phyloP scores from a whole-genome alignment of 192 early-diverging fungal genomes.

The Coemansia sp. region DNA sequence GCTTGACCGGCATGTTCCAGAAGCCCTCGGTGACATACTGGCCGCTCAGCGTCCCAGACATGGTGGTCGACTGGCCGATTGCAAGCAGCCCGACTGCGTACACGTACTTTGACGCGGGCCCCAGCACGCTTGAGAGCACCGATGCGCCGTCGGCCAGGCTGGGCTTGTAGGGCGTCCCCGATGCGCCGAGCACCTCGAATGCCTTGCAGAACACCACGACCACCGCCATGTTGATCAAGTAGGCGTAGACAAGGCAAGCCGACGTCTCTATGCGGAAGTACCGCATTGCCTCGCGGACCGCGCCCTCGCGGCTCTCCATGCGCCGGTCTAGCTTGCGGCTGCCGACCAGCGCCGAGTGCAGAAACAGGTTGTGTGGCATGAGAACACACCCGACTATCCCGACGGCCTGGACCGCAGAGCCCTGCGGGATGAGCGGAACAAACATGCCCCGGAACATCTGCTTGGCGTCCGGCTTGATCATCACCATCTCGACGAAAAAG shows the following conservation, averaged over 20 bases:
- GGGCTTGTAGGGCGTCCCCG: constrained; percentile 39
- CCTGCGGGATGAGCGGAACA: constrained; percentile 61
- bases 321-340: constrained; percentile 60
- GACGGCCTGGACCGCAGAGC: constrained; percentile 65
- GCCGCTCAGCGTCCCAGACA: constrained; percentile 89
- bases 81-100: constrained; percentile 84
- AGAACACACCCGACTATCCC: constrained; percentile 70
- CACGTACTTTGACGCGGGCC: constrained; percentile 65
- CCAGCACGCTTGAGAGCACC: constrained; percentile 65
- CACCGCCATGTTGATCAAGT: constrained; percentile 73
- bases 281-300: constrained; percentile 70
- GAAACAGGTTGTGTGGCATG: constrained; percentile 92
- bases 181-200: constrained; percentile 60
- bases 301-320: constrained; percentile 54
- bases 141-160: constrained; percentile 56
- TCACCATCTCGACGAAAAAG: constrained; percentile 76
- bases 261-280: constrained; percentile 70
- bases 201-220: constrained; percentile 69
- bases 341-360: constrained; percentile 83
- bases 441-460: constrained; percentile 64
- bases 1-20: constrained; percentile 68
- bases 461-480: constrained; percentile 57
- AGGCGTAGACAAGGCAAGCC: constrained; percentile 62
- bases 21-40: constrained; percentile 92
- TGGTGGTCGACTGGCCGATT: constrained; percentile 84